A percentile compares a stretch with the other conserved stretches of the same genome.
Conservation (phyloP, 371 early-diverging fungal genomes). For the Nematocida displodere region DNA sequence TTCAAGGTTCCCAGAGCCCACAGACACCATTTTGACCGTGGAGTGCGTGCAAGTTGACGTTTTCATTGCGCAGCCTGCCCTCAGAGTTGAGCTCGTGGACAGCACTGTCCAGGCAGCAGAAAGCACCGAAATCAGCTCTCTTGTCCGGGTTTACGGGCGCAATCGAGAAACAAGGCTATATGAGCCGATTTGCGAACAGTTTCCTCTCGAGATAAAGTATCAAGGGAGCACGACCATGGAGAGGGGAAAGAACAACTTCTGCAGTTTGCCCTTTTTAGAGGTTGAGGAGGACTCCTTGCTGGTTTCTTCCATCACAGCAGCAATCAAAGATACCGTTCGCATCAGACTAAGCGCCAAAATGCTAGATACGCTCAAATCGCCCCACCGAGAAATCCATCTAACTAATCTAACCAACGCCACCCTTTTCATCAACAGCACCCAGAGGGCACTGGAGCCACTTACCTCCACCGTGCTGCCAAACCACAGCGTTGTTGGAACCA, state of each 20-base stretch:
- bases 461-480: not conserved
- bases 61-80: not conserved
- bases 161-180: constrained; percentile 9
- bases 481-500: not conserved
- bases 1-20: constrained; percentile 28
- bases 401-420: constrained; percentile 28
- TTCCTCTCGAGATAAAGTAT: constrained; percentile 9
- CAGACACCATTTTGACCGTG: not conserved
- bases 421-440: not conserved
- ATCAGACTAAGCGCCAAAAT: constrained; percentile 47
- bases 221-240: not conserved
- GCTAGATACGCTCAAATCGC: constrained; percentile 11
- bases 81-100: constrained; percentile 19
- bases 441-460: not conserved
- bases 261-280: constrained; percentile 37
- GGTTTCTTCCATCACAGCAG: not conserved
- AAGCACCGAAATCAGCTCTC: not conserved
- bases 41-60: constrained; percentile 1
- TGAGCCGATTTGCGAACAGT: constrained; percentile 28
- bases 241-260: constrained; percentile 14
- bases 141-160: constrained; percentile 8
- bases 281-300: constrained; percentile 15
- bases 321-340: constrained; percentile 16
- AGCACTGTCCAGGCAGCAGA: not conserved
- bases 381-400: not conserved